Evolutionary conservation across 2,329 filamentous ascomycete species (phyloP).

Genomic region (Pseudocercospora cruenta): DNA sequence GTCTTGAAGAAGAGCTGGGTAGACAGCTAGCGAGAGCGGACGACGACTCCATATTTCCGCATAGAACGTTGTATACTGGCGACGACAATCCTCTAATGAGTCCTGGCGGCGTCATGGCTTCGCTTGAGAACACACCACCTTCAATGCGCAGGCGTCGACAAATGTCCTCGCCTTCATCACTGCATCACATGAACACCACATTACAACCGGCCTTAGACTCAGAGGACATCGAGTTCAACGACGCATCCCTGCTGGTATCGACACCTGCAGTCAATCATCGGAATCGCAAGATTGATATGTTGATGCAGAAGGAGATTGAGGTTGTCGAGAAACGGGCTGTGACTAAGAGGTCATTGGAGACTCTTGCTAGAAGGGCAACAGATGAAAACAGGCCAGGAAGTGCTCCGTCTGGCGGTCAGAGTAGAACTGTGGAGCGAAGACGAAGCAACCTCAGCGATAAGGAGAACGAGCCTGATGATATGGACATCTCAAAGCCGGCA

Average conservation of each 20-base stretch:
- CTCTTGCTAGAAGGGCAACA: neutral
- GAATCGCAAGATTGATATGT: slow-evolving; percentile 45
- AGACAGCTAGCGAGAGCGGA: slow-evolving; percentile 14
- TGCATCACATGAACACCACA: slow-evolving; percentile 34
- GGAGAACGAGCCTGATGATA: slow-evolving; percentile 11
- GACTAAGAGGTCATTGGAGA: slow-evolving; percentile 20
- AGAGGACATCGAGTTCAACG: slow-evolving; percentile 49
- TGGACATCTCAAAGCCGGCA: neutral
- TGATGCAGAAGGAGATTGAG: slow-evolving; percentile 48
- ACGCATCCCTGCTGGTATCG: slow-evolving; percentile 51
- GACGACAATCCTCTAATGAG: slow-evolving; percentile 34
- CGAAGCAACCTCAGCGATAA: slow-evolving; percentile 19
- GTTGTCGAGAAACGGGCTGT: slow-evolving; percentile 37
- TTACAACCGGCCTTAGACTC: slow-evolving; percentile 33
- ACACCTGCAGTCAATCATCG: slow-evolving; percentile 47
- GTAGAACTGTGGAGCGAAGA: slow-evolving; percentile 14
- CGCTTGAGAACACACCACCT: slow-evolving; percentile 48
- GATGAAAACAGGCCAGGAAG: slow-evolving; percentile 11
- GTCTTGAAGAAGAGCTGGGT: slow-evolving; percentile 29
- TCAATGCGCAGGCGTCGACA: slow-evolving; percentile 36
- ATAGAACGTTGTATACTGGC: slow-evolving; percentile 32
- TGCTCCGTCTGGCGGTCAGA: slow-evolving; percentile 15
- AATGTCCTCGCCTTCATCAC: slow-evolving; percentile 28
- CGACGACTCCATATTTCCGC: slow-evolving; percentile 29
- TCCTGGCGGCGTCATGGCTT: slow-evolving; percentile 38